phyloP scores from a whole-genome alignment of 768 basidiomycete species.

The Sporobolomyces pararoseus region DNA sequence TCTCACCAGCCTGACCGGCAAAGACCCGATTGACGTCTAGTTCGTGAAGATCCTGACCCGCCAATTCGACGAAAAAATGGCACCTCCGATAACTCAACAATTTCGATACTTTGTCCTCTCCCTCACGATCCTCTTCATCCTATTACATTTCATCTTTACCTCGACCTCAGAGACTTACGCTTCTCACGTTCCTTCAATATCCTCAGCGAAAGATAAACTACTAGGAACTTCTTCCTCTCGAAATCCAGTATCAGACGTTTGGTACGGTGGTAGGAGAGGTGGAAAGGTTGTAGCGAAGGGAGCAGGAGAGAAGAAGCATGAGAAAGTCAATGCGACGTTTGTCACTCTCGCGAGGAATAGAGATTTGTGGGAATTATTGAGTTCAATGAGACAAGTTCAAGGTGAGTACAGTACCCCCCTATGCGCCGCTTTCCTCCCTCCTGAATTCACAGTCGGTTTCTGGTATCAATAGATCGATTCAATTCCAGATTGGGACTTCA shows the following conservation, averaged over 20 bases:
- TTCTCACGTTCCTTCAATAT: conserved; percentile 13
- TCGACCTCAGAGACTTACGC: background rate
- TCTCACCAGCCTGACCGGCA: too few species aligned
- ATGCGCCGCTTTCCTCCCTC: too few species aligned
- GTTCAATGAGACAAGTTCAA: conserved; percentile 17
- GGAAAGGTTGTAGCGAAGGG: background rate
- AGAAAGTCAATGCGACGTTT: conserved; percentile 22
- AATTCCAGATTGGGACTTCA: conserved; percentile 37
- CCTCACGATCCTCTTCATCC: background rate
- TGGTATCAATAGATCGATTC: conserved; percentile 29
- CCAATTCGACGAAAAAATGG: too few species aligned
- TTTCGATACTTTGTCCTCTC: background rate
- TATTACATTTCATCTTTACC: conserved; percentile 14
- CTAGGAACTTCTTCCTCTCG: background rate
- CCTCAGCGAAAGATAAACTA: background rate
- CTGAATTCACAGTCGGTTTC: too few species aligned
- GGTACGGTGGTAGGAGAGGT: conserved; percentile 14
- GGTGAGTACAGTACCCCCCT: too few species aligned
- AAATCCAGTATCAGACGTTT: background rate
- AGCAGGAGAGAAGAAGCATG: background rate
- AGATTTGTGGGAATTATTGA: conserved; percentile 23
- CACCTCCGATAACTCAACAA: background rate
- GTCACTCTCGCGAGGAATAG: conserved; percentile 25
- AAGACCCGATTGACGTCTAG: too few species aligned
- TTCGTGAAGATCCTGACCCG: too few species aligned